Evolutionary conservation across 2,329 filamentous ascomycete species (phyloP).

Genomic region (Dothistroma septosporum): DNA sequence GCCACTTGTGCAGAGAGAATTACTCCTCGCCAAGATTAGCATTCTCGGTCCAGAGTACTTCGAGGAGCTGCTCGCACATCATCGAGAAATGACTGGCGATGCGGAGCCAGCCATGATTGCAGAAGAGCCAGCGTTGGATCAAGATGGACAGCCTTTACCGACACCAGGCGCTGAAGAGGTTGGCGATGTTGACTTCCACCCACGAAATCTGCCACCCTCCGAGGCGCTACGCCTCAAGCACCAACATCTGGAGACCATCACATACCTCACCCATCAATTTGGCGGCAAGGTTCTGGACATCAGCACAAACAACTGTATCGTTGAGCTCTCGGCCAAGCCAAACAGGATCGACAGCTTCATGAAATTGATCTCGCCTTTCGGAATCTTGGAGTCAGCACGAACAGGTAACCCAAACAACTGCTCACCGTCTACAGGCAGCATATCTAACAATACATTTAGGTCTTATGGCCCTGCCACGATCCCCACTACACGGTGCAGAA

Average conservation of each 20-base stretch:
- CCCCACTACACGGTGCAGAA: slow-evolving; percentile 71
- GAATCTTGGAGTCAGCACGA: slow-evolving; percentile 90
- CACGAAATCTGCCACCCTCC: slow-evolving; percentile 76
- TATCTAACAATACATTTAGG: slow-evolving; percentile 40
- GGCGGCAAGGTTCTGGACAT: slow-evolving; percentile 97
- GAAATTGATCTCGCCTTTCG: slow-evolving; percentile 90
- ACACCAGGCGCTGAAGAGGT: slow-evolving; percentile 3
- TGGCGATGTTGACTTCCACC: slow-evolving; percentile 69
- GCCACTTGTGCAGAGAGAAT: slow-evolving; percentile 89
- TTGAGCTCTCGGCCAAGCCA: slow-evolving; percentile 92
- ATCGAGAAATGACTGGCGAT: slow-evolving; percentile 74
- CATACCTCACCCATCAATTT: slow-evolving; percentile 94
- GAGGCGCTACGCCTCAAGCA: slow-evolving; percentile 95
- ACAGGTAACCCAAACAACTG: slow-evolving; percentile 55
- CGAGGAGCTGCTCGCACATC: slow-evolving; percentile 91
- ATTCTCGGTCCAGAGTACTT: slow-evolving; percentile 97
- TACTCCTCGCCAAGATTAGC: slow-evolving; percentile 93
- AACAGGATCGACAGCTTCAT: slow-evolving; percentile 94
- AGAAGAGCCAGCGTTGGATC: slow-evolving; percentile 16
- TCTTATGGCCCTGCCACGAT: slow-evolving; percentile 92
- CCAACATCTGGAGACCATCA: slow-evolving; percentile 93
- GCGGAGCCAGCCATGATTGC: slow-evolving; percentile 29
- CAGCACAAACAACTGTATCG: slow-evolving; percentile 96
- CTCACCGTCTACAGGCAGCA: not conserved
- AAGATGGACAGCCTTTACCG: slow-evolving; percentile 14